Conservation (phyloP, 2,329 filamentous ascomycete species). For the Bisporella sp. region DNA sequence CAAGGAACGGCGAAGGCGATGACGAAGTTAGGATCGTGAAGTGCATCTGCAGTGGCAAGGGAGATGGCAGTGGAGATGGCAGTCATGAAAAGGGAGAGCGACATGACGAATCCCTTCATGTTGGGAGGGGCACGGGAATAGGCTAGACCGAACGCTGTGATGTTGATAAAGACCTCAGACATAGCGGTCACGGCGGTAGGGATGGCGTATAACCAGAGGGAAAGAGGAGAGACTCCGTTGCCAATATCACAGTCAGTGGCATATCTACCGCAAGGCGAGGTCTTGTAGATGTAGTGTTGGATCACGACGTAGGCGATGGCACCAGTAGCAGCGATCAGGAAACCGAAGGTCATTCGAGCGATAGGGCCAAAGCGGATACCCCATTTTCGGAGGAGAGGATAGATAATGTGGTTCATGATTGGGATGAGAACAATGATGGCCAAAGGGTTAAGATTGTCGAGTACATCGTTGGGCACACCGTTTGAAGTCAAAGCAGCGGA, state of each 20-base stretch:
- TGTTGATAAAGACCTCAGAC: conserved; percentile 42
- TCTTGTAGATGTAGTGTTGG: conserved; percentile 56
- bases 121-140: conserved; percentile 43
- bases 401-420: conserved; percentile 59
- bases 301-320: conserved; percentile 49
- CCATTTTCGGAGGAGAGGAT: conserved; percentile 57
- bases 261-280: conserved; percentile 47
- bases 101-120: conserved; percentile 43
- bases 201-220: conserved; percentile 47
- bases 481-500: conserved; percentile 58
- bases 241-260: conserved; percentile 20
- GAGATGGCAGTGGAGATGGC: conserved; percentile 38
- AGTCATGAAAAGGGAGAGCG: conserved; percentile 39
- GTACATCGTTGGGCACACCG: conserved; percentile 71
- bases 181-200: conserved; percentile 44
- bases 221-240: conserved; percentile 14
- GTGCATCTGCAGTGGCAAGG: conserved; percentile 35
- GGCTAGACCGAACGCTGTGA: conserved; percentile 43
- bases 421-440: conserved; percentile 70
- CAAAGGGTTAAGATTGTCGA: conserved; percentile 70
- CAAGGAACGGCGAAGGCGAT: conserved; percentile 42
- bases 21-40: conserved; percentile 40
- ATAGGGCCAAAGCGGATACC: conserved; percentile 65
- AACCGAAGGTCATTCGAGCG: conserved; percentile 66
- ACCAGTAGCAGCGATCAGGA: conserved; percentile 54